A percentile compares a stretch with the other conserved stretches of the same genome.
Conservation (phyloP, 345 rosid genomes). For the Excoecaria cochinchinensis region DNA sequence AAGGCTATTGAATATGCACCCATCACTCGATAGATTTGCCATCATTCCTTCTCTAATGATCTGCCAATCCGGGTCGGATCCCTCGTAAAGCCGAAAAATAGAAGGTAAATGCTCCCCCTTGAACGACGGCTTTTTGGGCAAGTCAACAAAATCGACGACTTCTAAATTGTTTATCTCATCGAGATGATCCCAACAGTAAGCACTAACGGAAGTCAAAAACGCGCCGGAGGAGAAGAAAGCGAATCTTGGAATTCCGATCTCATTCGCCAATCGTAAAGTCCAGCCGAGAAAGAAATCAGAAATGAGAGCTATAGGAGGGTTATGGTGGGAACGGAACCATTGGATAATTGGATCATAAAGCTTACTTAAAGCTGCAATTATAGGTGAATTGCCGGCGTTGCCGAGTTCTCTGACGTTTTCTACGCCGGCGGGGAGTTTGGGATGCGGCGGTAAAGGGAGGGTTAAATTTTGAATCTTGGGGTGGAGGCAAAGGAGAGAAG, state of each 20-base stretch:
- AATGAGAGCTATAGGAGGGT: constrained; percentile 63
- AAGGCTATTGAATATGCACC: constrained; percentile 48
- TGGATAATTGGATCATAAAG: constrained; percentile 45
- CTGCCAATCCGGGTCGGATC: constrained; percentile 38
- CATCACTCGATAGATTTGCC: constrained; percentile 39
- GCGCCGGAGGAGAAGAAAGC: constrained; percentile 47
- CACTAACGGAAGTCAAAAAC: constrained; percentile 27
- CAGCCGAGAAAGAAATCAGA: constrained; percentile 82
- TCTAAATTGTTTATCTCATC: constrained; percentile 22
- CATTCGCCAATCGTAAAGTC: constrained; percentile 50
- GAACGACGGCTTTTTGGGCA: constrained; percentile 55
- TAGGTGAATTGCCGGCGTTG: constrained; percentile 35
- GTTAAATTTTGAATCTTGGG: constrained; percentile 26
- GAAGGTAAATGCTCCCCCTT: constrained; percentile 53
- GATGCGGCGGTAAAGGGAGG: constrained; percentile 57
- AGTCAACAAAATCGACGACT: constrained; percentile 32
- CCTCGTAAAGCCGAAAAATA: constrained; percentile 19
- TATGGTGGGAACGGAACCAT: constrained; percentile 56
- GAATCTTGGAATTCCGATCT: constrained; percentile 43
- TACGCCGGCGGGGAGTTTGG: constrained; percentile 50
- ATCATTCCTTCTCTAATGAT: constrained; percentile 29
- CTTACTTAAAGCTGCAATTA: constrained; percentile 41
- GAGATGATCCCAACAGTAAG: constrained; percentile 30
- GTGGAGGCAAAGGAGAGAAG: constrained; percentile 44
- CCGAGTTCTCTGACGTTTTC: constrained; percentile 63